Evolutionary conservation across 306 rosid species (phyloP).

Genomic region (Vigna angularis): DNA sequence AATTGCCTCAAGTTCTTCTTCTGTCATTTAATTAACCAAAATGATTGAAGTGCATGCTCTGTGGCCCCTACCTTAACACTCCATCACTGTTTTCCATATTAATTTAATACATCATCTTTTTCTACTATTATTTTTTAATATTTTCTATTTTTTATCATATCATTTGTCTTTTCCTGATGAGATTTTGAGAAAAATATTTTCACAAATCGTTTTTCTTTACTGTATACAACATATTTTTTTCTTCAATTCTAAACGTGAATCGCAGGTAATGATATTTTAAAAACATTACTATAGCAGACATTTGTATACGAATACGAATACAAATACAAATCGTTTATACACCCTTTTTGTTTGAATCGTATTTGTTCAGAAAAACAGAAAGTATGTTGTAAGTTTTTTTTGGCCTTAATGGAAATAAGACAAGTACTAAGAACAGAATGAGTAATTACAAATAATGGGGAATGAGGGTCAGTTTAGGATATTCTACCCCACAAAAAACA

Average conservation of each 20-base stretch:
- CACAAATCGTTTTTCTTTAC: too few relatives aligned
- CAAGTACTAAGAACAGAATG: neutral
- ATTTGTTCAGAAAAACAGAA: neutral
- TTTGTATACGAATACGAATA: neutral
- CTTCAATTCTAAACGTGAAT: slow-evolving; percentile 16
- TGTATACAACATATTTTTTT: too few relatives aligned
- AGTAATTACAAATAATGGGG: neutral
- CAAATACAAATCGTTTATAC: neutral
- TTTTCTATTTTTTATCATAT: too few relatives aligned
- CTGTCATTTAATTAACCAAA: too few relatives aligned
- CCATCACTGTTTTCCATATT: too few relatives aligned
- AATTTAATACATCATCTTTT: too few relatives aligned
- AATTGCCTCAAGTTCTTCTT: too few relatives aligned
- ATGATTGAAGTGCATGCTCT: too few relatives aligned
- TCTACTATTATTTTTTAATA: too few relatives aligned
- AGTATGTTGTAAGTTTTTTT: neutral
- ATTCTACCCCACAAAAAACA: neutral
- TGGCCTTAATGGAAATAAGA: neutral
- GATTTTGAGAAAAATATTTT: too few relatives aligned
- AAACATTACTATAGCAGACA: neutral
- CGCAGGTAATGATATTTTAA: neutral
- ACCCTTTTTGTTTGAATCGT: neutral
- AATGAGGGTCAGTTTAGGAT: neutral
- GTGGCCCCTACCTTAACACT: too few relatives aligned
- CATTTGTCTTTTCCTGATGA: too few relatives aligned